phyloP scores from a whole-genome alignment of 169 alveolate genomes.

The Plasmodium sp. region DNA sequence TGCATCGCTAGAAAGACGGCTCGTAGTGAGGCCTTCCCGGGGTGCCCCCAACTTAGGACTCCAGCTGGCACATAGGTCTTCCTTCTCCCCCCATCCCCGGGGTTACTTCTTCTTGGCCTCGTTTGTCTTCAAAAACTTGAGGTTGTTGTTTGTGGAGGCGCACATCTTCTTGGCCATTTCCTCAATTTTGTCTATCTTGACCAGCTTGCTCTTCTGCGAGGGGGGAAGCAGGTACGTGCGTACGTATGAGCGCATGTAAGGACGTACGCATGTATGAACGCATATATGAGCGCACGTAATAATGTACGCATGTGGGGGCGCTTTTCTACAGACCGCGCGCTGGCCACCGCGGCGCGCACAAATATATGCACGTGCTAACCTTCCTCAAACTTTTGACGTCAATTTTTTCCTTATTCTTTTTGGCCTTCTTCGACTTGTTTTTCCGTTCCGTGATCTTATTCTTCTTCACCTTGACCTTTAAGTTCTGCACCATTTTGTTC shows the following conservation, averaged over 20 bases:
- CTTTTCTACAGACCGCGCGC: background rate
- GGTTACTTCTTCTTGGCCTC: slow-evolving; percentile 3
- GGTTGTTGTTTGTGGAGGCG: slow-evolving; percentile 29
- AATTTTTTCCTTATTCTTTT: slow-evolving; percentile 43
- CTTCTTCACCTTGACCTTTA: slow-evolving; percentile 53
- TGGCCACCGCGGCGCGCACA: background rate
- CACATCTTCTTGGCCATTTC: slow-evolving; percentile 61
- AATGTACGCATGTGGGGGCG: background rate
- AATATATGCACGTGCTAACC: slow-evolving; percentile 3
- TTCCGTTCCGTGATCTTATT: slow-evolving; percentile 64
- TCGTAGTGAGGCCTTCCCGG: background rate
- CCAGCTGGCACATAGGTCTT: background rate
- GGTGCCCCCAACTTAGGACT: background rate
- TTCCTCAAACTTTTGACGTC: slow-evolving; percentile 63
- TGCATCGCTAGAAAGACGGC: background rate
- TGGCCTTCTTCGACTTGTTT: slow-evolving; percentile 40
- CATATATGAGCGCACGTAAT: background rate
- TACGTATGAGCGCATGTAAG: background rate
- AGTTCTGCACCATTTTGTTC: slow-evolving; percentile 54
- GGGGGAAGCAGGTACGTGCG: background rate
- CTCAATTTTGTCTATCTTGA: slow-evolving; percentile 58
- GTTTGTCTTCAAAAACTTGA: slow-evolving; percentile 19
- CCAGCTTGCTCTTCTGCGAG: slow-evolving; percentile 49
- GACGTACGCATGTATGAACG: background rate
- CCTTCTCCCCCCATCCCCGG: background rate